phyloP scores from a whole-genome alignment of 495 filamentous ascomycete genomes.

The Aspergillus affinis region DNA sequence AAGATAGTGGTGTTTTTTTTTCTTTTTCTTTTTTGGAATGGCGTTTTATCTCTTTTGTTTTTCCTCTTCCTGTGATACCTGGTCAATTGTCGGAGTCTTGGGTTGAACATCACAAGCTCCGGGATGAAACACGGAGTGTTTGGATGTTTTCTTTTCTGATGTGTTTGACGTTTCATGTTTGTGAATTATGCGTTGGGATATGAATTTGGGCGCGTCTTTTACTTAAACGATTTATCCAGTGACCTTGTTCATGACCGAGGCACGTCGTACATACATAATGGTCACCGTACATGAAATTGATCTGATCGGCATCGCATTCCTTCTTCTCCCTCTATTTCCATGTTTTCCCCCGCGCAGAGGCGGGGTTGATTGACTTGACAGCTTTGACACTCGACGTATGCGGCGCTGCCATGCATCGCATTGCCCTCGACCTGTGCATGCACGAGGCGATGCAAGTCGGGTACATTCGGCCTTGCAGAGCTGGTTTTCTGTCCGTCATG shows the following conservation, averaged over 20 bases:
- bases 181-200: neutral
- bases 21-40: neutral
- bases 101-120: neutral
- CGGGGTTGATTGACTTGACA: neutral
- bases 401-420: neutral
- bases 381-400: neutral
- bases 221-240: neutral
- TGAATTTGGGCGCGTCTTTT: neutral
- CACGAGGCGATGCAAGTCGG: neutral
- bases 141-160: neutral
- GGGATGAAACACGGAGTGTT: neutral
- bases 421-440: neutral
- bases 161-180: neutral
- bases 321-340: neutral
- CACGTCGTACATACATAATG: neutral
- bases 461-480: neutral
- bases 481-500: neutral
- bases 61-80: slow-evolving; percentile 14
- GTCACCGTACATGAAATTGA: neutral
- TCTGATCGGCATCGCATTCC: neutral
- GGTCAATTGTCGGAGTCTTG: slow-evolving; percentile 3
- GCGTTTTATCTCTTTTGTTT: neutral
- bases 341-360: neutral
- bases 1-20: neutral
- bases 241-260: slow-evolving; percentile 1